A percentile compares a stretch with the other conserved stretches of the same genome.
These are phyloP conservation scores for Aplosporella prunicola DNA, from an alignment of 2,329 filamentous ascomycete species.

Conservation along the genomic window DNA sequence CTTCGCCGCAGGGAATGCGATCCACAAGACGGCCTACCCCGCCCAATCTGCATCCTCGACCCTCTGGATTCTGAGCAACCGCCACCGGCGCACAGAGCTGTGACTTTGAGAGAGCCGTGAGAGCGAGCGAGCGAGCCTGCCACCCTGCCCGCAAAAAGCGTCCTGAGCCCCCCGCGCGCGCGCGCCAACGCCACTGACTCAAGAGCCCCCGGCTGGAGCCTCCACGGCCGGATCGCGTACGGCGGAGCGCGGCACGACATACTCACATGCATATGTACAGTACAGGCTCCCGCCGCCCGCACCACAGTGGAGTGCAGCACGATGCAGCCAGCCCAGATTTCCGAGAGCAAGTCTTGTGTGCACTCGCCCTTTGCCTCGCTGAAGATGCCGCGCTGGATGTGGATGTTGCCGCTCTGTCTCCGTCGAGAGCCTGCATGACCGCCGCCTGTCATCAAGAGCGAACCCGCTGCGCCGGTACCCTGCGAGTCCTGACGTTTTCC, in stretches of 20 bases:
- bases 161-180: too few relatives aligned
- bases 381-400: too few relatives aligned
- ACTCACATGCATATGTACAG: slow-evolving; percentile 11
- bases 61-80: slow-evolving; percentile 9
- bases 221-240: slow-evolving; percentile 5
- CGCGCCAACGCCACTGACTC: slow-evolving; percentile 7
- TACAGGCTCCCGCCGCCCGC: slow-evolving; percentile 9
- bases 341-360: slow-evolving; percentile 7
- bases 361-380: slow-evolving; percentile 7
- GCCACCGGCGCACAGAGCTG: slow-evolving; percentile 6
- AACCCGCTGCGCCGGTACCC: slow-evolving; percentile 3
- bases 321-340: slow-evolving; percentile 5
- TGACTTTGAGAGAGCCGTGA: too few relatives aligned
- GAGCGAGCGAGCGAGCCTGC: too few relatives aligned
- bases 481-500: slow-evolving; percentile 6
- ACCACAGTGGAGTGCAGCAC: slow-evolving; percentile 6
- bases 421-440: not conserved
- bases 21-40: slow-evolving; percentile 10
- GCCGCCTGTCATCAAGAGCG: not conserved
- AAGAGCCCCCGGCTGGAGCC: slow-evolving; percentile 8
- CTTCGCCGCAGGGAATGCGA: slow-evolving; percentile 7
- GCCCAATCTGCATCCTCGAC: slow-evolving; percentile 6
- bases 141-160: too few relatives aligned
- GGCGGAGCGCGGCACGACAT: slow-evolving; percentile 11
- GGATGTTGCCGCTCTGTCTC: slow-evolving; percentile 3